phyloP scores from a whole-genome alignment of 164 flowering plant genomes.

The Paratinospora sagittata region DNA sequence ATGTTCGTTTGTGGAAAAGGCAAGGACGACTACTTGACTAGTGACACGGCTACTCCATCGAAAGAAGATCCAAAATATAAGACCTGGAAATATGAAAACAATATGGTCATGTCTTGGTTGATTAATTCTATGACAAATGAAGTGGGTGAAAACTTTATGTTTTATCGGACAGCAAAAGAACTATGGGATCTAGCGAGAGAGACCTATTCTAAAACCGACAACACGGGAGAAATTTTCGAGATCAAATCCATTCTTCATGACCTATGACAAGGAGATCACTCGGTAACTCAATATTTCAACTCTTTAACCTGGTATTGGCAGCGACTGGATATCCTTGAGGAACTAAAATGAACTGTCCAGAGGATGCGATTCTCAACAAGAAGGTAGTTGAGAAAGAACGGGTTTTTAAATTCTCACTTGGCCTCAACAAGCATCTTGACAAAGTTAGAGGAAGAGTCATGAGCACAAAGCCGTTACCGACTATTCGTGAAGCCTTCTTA shows the following conservation, averaged over 20 bases:
- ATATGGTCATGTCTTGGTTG: slow-evolving; percentile 17
- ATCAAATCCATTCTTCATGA: slow-evolving; percentile 13
- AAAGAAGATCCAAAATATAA: not conserved
- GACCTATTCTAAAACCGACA: too few relatives aligned
- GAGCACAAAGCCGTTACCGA: too few relatives aligned
- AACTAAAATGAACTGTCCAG: too few relatives aligned
- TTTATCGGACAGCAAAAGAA: slow-evolving; percentile 11
- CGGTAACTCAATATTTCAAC: slow-evolving; percentile 13
- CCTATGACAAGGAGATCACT: slow-evolving; percentile 6
- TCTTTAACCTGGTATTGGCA: slow-evolving; percentile 7
- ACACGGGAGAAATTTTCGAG: slow-evolving; percentile 7
- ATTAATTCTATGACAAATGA: not conserved
- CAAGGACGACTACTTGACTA: too few relatives aligned
- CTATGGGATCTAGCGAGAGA: slow-evolving; percentile 13
- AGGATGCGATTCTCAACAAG: too few relatives aligned
- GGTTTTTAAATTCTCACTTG: too few relatives aligned
- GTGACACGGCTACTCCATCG: too few relatives aligned
- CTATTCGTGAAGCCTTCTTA: too few relatives aligned
- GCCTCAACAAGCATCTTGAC: too few relatives aligned
- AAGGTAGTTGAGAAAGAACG: too few relatives aligned
- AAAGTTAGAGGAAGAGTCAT: too few relatives aligned
- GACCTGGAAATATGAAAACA: slow-evolving; percentile 5
- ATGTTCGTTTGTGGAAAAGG: too few relatives aligned
- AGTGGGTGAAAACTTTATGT: slow-evolving; percentile 16
- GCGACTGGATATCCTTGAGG: slow-evolving; percentile 10